Percentiles rank a stretch among this genome's conserved stretches.
Evolutionary conservation across 768 basidiomycete genomes (phyloP).

Genomic region (Guyanaporus albipodus): DNA sequence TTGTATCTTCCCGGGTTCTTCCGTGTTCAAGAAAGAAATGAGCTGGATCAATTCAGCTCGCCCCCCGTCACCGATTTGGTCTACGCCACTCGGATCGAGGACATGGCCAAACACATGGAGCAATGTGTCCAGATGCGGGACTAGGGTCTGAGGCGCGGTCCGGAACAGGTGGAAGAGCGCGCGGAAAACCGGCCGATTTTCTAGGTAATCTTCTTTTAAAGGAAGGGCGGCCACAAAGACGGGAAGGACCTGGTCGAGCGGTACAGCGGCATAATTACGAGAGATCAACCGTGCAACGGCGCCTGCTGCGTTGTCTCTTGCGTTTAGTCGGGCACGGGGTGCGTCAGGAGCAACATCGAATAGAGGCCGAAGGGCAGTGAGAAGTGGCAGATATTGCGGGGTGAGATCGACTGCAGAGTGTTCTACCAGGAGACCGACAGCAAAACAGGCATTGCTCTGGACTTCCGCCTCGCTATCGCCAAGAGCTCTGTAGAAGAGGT

Average conservation of each 20-base stretch:
- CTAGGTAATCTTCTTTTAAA: slow-evolving; percentile 81
- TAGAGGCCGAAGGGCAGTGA: slow-evolving; percentile 74
- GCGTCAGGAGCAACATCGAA: slow-evolving; percentile 67
- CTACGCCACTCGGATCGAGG: slow-evolving; percentile 66
- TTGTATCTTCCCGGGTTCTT: slow-evolving; percentile 76
- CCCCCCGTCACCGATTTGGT: slow-evolving; percentile 79
- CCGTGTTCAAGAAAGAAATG: slow-evolving; percentile 63
- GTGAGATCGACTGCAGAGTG: slow-evolving; percentile 79
- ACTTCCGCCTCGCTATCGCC: slow-evolving; percentile 88
- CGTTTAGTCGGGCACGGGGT: slow-evolving; percentile 67
- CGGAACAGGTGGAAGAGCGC: slow-evolving; percentile 87
- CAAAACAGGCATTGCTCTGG: slow-evolving; percentile 94
- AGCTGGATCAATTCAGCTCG: slow-evolving; percentile 73
- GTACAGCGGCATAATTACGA: slow-evolving; percentile 73
- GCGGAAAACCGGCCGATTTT: slow-evolving; percentile 86
- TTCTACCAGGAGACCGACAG: slow-evolving; percentile 86
- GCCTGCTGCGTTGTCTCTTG: slow-evolving; percentile 95
- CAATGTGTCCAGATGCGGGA: slow-evolving; percentile 74
- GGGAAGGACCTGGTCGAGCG: slow-evolving; percentile 88
- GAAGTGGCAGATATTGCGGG: slow-evolving; percentile 73
- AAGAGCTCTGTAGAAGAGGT: slow-evolving; percentile 81
- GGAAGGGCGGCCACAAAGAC: slow-evolving; percentile 80
- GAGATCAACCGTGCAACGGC: slow-evolving; percentile 85
- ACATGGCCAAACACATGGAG: slow-evolving; percentile 78
- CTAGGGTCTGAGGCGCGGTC: slow-evolving; percentile 63